Evolutionary conservation across 495 filamentous ascomycete genomes (phyloP).

Genomic region (Aspergillus affinis): DNA sequence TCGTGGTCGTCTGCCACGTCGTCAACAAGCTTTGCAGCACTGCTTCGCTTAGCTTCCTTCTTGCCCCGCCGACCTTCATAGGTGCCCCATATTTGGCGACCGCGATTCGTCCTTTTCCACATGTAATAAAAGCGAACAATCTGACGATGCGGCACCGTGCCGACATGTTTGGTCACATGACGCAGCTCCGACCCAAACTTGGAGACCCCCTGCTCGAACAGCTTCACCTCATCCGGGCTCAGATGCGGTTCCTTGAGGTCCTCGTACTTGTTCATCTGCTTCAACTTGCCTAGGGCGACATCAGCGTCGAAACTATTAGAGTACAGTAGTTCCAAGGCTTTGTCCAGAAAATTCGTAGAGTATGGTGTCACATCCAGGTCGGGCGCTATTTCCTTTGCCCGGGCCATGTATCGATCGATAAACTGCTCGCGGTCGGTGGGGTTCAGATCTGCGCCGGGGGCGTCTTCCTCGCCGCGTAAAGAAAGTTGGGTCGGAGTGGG

Average conservation of each 20-base stretch:
- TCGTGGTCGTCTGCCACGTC: constrained; percentile 92
- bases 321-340: constrained; percentile 74
- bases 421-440: constrained; percentile 48
- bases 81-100: constrained; percentile 84
- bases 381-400: constrained; percentile 59
- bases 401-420: constrained; percentile 73
- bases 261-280: constrained; percentile 63
- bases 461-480: constrained; percentile 50
- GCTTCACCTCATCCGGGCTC: constrained; percentile 73
- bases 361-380: constrained; percentile 63
- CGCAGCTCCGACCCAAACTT: constrained; percentile 92
- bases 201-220: constrained; percentile 87
- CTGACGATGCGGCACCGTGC: constrained; percentile 67
- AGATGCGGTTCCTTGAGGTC: constrained; percentile 86
- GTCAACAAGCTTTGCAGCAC: constrained; percentile 74
- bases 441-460: constrained; percentile 37
- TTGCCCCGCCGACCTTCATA: constrained; percentile 84
- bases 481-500: constrained; percentile 48
- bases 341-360: constrained; percentile 86
- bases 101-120: constrained; percentile 93
- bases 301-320: constrained; percentile 67
- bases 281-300: constrained; percentile 70
- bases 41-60: constrained; percentile 68
- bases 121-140: constrained; percentile 94
- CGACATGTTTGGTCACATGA: constrained; percentile 76